These are phyloP conservation scores for Rhododendron mucronatum DNA, from an alignment of 148 eudicot genomes.

Conservation along the genomic window DNA sequence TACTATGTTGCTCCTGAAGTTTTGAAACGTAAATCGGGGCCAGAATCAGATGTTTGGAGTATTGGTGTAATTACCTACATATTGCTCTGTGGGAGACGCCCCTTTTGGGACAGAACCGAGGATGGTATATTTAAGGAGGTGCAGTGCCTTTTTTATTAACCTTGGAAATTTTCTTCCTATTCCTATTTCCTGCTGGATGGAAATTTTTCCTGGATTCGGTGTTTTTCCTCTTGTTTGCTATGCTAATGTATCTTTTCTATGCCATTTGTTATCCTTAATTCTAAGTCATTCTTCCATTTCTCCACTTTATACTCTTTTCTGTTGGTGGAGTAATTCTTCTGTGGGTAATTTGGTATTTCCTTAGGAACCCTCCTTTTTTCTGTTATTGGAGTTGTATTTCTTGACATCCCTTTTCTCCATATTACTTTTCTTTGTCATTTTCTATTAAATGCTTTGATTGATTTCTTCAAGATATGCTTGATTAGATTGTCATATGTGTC, in stretches of 20 bases:
- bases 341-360: neutral
- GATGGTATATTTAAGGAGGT: conserved; percentile 97
- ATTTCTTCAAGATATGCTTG: neutral
- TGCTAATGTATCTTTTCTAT: neutral
- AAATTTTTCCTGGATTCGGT: neutral
- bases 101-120: conserved; percentile 99
- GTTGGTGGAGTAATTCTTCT: neutral
- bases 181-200: conserved; percentile 7
- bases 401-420: neutral
- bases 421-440: neutral
- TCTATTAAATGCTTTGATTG: neutral
- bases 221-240: too few species aligned
- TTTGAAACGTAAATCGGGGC: conserved; percentile 87
- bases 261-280: neutral
- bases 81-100: conserved; percentile 95
- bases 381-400: neutral
- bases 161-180: neutral
- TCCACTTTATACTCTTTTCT: neutral
- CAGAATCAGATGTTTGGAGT: conserved; percentile 99
- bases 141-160: neutral
- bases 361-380: neutral
- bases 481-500: neutral
- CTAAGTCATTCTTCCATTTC: neutral
- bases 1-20: conserved; percentile 99
- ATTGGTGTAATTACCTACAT: conserved; percentile 96